phyloP scores from a whole-genome alignment of 1,139 yeast genomes.

The Pichia norvegensis region DNA sequence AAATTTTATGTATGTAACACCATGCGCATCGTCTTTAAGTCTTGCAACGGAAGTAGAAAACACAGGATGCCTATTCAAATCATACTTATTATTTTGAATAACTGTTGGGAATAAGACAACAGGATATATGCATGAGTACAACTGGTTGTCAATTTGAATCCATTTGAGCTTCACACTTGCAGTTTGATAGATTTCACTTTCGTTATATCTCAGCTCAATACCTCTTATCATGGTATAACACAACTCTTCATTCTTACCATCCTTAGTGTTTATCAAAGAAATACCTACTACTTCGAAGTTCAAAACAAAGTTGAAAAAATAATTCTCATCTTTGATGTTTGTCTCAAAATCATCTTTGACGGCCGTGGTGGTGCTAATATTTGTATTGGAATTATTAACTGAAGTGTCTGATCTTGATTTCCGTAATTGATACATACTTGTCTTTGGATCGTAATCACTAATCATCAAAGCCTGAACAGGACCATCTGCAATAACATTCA shows the following conservation, averaged over 20 bases:
- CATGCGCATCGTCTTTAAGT: slow-evolving; percentile 84
- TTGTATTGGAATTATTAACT: slow-evolving; percentile 16
- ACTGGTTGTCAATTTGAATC: slow-evolving; percentile 90
- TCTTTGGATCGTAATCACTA: slow-evolving; percentile 70
- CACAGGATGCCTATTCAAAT: slow-evolving; percentile 84
- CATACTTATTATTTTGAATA: slow-evolving; percentile 76
- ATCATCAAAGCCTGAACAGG: slow-evolving; percentile 85
- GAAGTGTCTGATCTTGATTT: slow-evolving; percentile 8
- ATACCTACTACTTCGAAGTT: slow-evolving; percentile 84
- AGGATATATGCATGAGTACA: slow-evolving; percentile 84
- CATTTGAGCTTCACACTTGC: slow-evolving; percentile 78
- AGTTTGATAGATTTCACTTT: slow-evolving; percentile 78
- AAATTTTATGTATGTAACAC: slow-evolving; percentile 82
- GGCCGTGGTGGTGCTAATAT: slow-evolving; percentile 18
- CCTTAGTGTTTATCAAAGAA: slow-evolving; percentile 61
- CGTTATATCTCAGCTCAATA: slow-evolving; percentile 70
- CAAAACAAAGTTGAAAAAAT: slow-evolving; percentile 52
- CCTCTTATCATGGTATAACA: slow-evolving; percentile 79
- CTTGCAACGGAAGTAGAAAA: slow-evolving; percentile 77
- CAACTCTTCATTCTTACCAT: slow-evolving; percentile 52
- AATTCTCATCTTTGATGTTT: slow-evolving; percentile 60
- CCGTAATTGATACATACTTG: slow-evolving; percentile 61
- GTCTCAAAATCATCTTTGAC: slow-evolving; percentile 49
- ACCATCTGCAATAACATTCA: slow-evolving; percentile 94
- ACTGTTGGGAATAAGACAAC: slow-evolving; percentile 88